A percentile compares a stretch with the other conserved stretches of the same genome.
Conservation (phyloP, 768 basidiomycete species). For the Exidia glandulosa region DNA sequence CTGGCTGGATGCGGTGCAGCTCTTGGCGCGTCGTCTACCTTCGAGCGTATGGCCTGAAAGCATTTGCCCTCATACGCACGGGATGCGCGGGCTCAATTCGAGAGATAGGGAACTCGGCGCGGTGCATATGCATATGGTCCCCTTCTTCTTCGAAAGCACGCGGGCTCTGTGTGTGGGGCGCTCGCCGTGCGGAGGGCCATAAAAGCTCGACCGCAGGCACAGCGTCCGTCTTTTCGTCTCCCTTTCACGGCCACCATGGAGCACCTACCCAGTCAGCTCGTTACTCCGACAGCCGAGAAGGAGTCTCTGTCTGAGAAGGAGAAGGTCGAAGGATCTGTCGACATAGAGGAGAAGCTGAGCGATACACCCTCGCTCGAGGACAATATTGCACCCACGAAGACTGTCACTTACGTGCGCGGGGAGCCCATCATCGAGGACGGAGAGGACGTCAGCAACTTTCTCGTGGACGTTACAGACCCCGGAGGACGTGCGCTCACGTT, state of each 20-base stretch:
- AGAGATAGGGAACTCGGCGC: not conserved
- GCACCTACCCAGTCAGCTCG: not conserved
- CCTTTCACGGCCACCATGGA: not conserved
- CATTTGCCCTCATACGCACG: not conserved
- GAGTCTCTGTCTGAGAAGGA: not conserved
- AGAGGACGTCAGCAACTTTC: slow-evolving; percentile 18
- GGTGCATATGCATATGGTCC: not conserved
- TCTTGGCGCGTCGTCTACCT: no score
- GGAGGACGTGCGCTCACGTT: slow-evolving; percentile 47
- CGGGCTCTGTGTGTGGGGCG: no score
- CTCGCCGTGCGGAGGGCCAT: no score
- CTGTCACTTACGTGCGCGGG: slow-evolving; percentile 1
- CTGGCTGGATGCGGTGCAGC: no score
- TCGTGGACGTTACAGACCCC: slow-evolving; percentile 47
- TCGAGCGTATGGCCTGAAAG: not conserved
- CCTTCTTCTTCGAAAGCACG: not conserved
- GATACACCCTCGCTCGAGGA: no score
- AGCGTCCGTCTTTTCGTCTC: not conserved
- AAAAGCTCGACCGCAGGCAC: not conserved
- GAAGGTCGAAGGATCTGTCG: not conserved
- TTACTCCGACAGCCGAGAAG: not conserved
- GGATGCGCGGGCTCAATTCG: not conserved
- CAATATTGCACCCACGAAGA: no score
- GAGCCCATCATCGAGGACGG: slow-evolving; percentile 9
- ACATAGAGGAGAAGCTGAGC: not conserved